phyloP scores from a whole-genome alignment of 2,329 filamentous ascomycete species.

The Fusarium abutilonis region DNA sequence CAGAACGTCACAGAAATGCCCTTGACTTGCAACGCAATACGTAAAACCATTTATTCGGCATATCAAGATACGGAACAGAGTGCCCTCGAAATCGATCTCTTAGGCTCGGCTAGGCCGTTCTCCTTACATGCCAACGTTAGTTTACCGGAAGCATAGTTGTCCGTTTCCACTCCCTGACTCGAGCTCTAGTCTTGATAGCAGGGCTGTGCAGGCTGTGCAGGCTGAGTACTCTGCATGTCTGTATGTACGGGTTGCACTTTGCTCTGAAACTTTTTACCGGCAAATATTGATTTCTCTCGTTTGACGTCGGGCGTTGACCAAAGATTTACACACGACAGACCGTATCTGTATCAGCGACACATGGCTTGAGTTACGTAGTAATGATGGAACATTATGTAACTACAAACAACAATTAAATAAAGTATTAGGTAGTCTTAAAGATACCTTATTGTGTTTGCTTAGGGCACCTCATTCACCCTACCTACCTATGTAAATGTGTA shows the following conservation, averaged over 20 bases:
- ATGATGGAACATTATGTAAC: background rate
- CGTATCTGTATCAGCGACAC: background rate
- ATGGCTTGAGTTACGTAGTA: background rate
- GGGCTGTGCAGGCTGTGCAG: constrained; percentile 12
- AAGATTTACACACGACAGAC: constrained; percentile 1
- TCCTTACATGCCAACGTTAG: background rate
- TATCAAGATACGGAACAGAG: constrained; percentile 4
- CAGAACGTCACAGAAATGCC: constrained; percentile 16
- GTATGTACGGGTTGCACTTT: constrained; percentile 3
- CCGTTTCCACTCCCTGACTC: constrained; percentile 19
- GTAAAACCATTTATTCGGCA: constrained; percentile 7
- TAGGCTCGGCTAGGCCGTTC: background rate
- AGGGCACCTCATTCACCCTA: too few species aligned
- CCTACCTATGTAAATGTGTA: too few species aligned
- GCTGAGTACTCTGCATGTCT: too few species aligned
- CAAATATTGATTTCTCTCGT: constrained; percentile 9
- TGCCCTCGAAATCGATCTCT: background rate
- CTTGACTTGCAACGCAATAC: constrained; percentile 4
- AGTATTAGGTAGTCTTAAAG: background rate
- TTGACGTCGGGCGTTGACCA: constrained; percentile 8
- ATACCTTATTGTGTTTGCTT: background rate
- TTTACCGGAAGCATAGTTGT: constrained; percentile 20
- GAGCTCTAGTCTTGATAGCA: constrained; percentile 28
- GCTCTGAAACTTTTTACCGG: constrained; percentile 20
- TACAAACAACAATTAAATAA: background rate